Conservation (phyloP, 2,329 filamentous ascomycete species). For the Aspergillus sp. region DNA sequence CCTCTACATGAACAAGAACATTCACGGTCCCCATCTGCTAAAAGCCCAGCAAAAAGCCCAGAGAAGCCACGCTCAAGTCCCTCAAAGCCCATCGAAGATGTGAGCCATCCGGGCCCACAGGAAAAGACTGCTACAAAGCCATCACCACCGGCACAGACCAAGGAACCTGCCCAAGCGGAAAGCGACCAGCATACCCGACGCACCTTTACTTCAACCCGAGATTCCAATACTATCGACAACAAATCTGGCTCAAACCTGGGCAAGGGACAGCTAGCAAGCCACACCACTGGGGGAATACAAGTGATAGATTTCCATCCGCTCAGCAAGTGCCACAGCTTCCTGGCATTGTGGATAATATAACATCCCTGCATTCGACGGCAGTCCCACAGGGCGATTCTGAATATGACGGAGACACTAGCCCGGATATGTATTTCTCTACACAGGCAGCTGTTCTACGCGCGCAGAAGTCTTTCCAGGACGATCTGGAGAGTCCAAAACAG, state of each 20-base stretch:
- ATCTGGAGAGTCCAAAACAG: constrained; percentile 25
- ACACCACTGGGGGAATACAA: constrained; percentile 15
- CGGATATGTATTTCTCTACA: constrained; percentile 33
- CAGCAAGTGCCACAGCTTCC: constrained; percentile 27
- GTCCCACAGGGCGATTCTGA: constrained; percentile 20
- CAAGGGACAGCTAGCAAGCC: constrained; percentile 4
- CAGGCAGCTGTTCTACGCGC: constrained; percentile 36
- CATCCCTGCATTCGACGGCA: constrained; percentile 36
- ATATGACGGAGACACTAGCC: constrained; percentile 15
- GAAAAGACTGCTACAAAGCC: too few relatives aligned
- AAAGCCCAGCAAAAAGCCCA: background rate
- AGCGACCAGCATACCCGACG: constrained; percentile 1
- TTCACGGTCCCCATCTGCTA: constrained; percentile 4
- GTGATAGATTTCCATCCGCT: constrained; percentile 31
- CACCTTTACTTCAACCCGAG: constrained; percentile 8
- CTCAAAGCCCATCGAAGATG: background rate
- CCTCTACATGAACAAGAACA: constrained; percentile 2
- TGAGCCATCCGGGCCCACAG: background rate
- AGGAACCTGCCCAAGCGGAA: background rate
- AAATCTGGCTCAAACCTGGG: constrained; percentile 5
- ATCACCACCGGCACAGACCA: too few relatives aligned
- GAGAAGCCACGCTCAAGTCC: background rate
- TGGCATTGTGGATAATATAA: constrained; percentile 24
- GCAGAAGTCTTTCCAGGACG: constrained; percentile 36
- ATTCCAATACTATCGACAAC: constrained; percentile 11